Percentiles rank a stretch among this genome's conserved stretches.
phyloP scores from a whole-genome alignment of 768 basidiomycete species.

The Pleurotus sapidus region DNA sequence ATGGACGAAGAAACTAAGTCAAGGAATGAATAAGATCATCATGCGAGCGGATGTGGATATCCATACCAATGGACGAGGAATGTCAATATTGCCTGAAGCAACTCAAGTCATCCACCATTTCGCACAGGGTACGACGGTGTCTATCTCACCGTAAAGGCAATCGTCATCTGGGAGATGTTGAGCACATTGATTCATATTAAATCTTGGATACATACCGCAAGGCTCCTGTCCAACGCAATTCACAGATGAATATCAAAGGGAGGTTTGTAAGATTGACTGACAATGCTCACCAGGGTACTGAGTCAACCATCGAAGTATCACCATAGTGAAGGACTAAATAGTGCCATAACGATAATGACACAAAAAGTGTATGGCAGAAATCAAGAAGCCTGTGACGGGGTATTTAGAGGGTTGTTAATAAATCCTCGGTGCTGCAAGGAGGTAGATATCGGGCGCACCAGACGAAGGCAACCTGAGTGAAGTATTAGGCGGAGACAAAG shows the following conservation, averaged over 20 bases:
- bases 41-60: neutral
- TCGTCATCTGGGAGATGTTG: slow-evolving; percentile 25
- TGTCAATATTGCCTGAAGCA: slow-evolving; percentile 11
- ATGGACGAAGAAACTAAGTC: slow-evolving; percentile 32
- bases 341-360: slow-evolving; percentile 37
- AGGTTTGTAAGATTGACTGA: neutral
- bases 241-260: no score
- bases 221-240: slow-evolving; percentile 23
- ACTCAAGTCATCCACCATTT: no score
- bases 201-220: slow-evolving; percentile 28
- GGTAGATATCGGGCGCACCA: neutral
- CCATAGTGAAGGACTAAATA: slow-evolving; percentile 45
- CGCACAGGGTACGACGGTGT: no score
- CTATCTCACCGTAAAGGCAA: slow-evolving; percentile 29
- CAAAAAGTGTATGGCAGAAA: slow-evolving; percentile 35
- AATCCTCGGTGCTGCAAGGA: no score
- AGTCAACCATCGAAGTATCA: slow-evolving; percentile 30
- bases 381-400: slow-evolving; percentile 26
- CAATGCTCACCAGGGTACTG: slow-evolving; percentile 38
- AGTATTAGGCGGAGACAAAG: slow-evolving; percentile 11
- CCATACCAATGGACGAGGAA: slow-evolving; percentile 14
- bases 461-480: neutral
- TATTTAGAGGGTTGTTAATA: no score
- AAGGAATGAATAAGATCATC: neutral
- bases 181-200: neutral